Evolutionary conservation across 352 stramenopile species (phyloP), one percentile per base, ranked within the genome.

Genomic region (Pythium phragmitis): DNA sequence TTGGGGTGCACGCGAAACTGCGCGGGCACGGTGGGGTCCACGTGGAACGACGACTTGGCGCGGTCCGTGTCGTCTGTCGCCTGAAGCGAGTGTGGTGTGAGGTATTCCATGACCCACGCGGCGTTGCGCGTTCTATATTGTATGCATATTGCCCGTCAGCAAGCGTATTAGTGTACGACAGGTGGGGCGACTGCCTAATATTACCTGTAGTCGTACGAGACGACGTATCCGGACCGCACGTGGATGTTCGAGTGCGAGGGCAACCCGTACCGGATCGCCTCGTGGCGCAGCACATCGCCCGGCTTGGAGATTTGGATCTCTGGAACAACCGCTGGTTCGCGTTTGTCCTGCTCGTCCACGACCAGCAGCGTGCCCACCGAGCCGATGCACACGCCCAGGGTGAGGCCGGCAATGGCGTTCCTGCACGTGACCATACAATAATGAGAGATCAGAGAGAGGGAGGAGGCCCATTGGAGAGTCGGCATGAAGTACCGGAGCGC

Each of bases 1-100:
- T 76, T 86, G 43, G 95, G 87, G 17, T 93, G 80, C 19, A 97
- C 92, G 30, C 89, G 86, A 65, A 97, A 97, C 7, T 72, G 70
- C 50, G 86, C 74, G 1, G 83, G 80, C 3, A 96, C 80, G 21
- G 68, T 54, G 9, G 67, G 56, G 68, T 98, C 92, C 53, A 89
- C 82, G 19, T 73, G 73, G 75, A 98, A 99, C 23, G 80, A 76
- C 36, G 90, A 94, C 41, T 93, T 93, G n/a, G 77, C 60, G 56
- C 89, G 87, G 67, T 93, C 75, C 4, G 84, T 82, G 33, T 92
- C 88, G 65, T 87, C 87, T 50, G 70, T 65, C 48, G 74, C 79
- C 28, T 80, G 74, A 26, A 96, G 74, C 49, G 79, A 88, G 51
- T 88, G 73, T 60, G 75, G 82, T 3, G 85, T 94, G 53, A 97